Base-by-base conservation (phyloP, 2,329 filamentous ascomycete genomes). In the Aspergillus nomiae region DNA sequence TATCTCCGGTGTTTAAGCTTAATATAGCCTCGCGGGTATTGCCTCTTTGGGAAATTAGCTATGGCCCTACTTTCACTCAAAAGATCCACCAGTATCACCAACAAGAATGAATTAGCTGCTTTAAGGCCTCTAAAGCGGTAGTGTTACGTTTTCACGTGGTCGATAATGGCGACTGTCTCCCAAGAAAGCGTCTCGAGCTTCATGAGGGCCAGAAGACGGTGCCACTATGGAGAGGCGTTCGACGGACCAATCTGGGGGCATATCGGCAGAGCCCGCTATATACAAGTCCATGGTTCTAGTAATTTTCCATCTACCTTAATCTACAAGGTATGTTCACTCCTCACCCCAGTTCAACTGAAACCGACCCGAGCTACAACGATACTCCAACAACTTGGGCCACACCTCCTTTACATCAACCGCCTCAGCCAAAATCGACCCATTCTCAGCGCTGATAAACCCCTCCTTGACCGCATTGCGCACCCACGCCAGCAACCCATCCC, bases 401-500 rank as follows among this genome's bases (percentile, higher is more conserved):
- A 94, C 92, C 60, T 91, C 89, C 51, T 91, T 88, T 1, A 90
- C 86, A 56, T 84, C 87, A 70, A 84, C 85, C 7, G 92, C 92
- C 74, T 94, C 91, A 1, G 90, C 88, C 70, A 98, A 80, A 67
- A 99, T 98, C 12, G 85, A 82, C 56, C 85, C 87, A 78, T 94
- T 94, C 24, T 82, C 86, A 38, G 82, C 78, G 59, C 85, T 85
- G 56, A 99, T 88, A 74, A 97, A 98, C 0, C 92, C 92, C 64
- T 90, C 86, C 60, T 85, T 81, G 5, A 95, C 90, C 10, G 91
- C 89, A 67, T 87, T 91, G 73, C 85, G 83, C 63, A 97, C 87
- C 94, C 94, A 97, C 57, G 85, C 79, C 63, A 97, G 78, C 65
- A 99, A 81, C 0, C 93, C 93, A 77, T 96, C 90, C 87, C 94